Percentiles rank a stretch among this genome's conserved stretches.
These are phyloP conservation scores for Suillus weaverae DNA, from an alignment of 768 basidiomycete species.

Conservation along the genomic window DNA sequence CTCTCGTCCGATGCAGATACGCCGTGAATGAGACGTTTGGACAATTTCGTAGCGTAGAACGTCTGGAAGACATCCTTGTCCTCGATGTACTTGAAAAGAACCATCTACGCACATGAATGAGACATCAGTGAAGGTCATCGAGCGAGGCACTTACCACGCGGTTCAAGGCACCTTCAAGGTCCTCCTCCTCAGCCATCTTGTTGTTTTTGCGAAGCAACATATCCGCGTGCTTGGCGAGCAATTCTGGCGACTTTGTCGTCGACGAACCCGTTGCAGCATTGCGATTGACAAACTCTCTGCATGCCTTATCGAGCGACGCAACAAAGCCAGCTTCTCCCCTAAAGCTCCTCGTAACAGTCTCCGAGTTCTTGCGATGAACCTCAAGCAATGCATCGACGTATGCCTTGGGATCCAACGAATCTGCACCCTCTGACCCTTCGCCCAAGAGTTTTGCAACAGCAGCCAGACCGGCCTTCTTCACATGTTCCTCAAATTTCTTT, in stretches of 20 bases:
- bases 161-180: conserved; percentile 86
- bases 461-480: conserved; percentile 84
- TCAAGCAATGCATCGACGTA: conserved; percentile 93
- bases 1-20: conserved; percentile 94
- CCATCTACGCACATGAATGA: conserved; percentile 61
- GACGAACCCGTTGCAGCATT: conserved; percentile 89
- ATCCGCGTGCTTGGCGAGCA: conserved; percentile 91
- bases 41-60: conserved; percentile 93
- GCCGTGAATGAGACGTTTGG: conserved; percentile 87
- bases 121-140: conserved; percentile 5
- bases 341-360: conserved; percentile 87
- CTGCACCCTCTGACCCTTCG: conserved; percentile 52
- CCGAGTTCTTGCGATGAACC: conserved; percentile 89
- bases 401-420: conserved; percentile 83
- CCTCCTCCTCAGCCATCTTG: conserved; percentile 90
- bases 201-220: conserved; percentile 90
- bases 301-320: conserved; percentile 91
- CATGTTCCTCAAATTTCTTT: conserved; percentile 93
- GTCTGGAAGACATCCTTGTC: conserved; percentile 99
- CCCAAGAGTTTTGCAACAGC: conserved; percentile 73
- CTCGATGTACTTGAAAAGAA: conserved; percentile 96
- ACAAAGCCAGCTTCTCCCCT: conserved; percentile 92
- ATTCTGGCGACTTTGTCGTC: conserved; percentile 83
- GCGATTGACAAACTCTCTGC: conserved; percentile 91
- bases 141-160: conserved; percentile 65